Evolutionary conservation across 1,139 yeast genomes (phyloP).

Genomic region (Blastobotrys capitulatus): DNA sequence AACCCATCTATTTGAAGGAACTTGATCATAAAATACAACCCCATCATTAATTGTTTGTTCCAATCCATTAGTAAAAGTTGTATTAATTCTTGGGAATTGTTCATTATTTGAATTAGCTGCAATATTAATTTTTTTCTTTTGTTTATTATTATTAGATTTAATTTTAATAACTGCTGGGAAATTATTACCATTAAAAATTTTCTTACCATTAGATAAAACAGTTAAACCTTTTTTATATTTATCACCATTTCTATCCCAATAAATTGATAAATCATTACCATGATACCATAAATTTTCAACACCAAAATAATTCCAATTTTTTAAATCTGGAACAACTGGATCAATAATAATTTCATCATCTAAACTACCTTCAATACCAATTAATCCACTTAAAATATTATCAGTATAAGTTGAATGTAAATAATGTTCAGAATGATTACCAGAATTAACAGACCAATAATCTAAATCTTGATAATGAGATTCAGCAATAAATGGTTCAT

Average conservation of each 20-base stretch:
- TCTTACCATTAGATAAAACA: background rate
- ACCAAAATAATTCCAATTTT: background rate
- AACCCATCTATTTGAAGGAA: constrained; percentile 2
- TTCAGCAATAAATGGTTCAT: constrained; percentile 2
- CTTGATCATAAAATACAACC: background rate
- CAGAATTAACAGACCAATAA: background rate
- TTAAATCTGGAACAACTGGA: constrained; percentile 1
- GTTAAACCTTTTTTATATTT: constrained; percentile 1
- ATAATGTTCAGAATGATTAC: constrained; percentile 1
- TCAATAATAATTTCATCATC: background rate
- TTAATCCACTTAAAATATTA: background rate
- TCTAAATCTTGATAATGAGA: constrained; percentile 2
- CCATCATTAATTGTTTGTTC: background rate
- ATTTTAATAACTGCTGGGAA: background rate
- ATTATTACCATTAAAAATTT: background rate
- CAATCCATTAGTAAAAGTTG: background rate
- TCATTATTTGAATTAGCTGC: background rate
- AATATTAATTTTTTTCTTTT: background rate
- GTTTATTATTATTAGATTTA: background rate
- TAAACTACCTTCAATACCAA: background rate
- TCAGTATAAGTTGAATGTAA: background rate
- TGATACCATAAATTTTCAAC: constrained; percentile 2
- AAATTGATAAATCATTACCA: background rate
- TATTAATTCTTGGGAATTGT: background rate
- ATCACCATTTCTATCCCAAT: background rate